Evolutionary conservation across 441 rosid genomes (phyloP).

Genomic region (Erodium moschatum): DNA sequence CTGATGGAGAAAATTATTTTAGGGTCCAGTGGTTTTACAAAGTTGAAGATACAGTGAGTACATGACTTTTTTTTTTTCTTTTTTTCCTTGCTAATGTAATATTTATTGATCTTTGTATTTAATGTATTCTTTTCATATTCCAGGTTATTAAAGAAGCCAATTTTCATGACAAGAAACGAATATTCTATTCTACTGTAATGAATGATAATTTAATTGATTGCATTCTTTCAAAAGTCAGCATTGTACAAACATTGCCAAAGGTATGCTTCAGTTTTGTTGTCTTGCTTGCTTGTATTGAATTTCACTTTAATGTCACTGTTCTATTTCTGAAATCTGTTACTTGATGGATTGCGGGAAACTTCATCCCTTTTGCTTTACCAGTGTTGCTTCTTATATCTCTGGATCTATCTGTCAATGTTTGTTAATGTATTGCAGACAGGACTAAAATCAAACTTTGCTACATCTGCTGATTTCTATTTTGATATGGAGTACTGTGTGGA

Average conservation of each 20-base stretch:
- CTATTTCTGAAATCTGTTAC: conserved; percentile 14
- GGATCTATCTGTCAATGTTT: neutral
- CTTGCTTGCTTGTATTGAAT: neutral
- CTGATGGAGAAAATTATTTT: conserved; percentile 23
- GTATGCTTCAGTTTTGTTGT: neutral
- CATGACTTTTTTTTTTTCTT: no score
- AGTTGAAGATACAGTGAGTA: conserved; percentile 31
- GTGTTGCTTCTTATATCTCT: conserved; percentile 3
- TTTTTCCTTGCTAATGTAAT: conserved; percentile 17
- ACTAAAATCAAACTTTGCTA: conserved; percentile 14
- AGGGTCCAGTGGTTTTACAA: conserved; percentile 30
- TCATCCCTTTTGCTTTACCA: conserved; percentile 12
- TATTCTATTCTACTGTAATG: conserved; percentile 21
- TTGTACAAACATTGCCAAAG: conserved; percentile 15
- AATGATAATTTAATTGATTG: conserved; percentile 21
- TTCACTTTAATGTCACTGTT: neutral
- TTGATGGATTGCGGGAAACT: conserved; percentile 5
- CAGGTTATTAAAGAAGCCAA: conserved; percentile 19
- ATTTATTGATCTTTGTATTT: neutral
- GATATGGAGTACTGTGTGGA: conserved; percentile 51
- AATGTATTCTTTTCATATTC: neutral
- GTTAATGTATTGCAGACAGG: conserved; percentile 13
- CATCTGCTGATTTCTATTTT: conserved; percentile 22
- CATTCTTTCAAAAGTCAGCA: conserved; percentile 19
- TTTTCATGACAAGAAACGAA: conserved; percentile 16